Evolutionary conservation across 2,329 filamentous ascomycete genomes (phyloP).

Genomic region (Nemania abortiva): DNA sequence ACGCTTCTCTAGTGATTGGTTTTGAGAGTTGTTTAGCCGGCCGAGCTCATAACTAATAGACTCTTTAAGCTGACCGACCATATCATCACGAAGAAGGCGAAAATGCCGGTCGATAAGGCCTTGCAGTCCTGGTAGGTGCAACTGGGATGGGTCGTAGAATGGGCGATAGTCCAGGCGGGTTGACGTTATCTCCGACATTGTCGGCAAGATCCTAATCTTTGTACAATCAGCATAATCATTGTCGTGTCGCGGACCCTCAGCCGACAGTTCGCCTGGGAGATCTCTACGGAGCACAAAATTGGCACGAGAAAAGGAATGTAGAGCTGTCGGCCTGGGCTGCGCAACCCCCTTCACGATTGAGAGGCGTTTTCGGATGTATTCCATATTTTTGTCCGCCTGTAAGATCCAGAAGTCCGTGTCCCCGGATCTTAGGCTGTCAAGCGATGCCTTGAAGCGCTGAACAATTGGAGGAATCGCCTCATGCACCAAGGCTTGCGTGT

Average conservation of each 20-base stretch:
- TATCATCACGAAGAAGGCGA: constrained; percentile 66
- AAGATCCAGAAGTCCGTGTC: constrained; percentile 24
- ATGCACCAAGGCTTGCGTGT: constrained; percentile 21
- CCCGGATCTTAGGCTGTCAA: constrained; percentile 20
- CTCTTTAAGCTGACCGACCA: constrained; percentile 64
- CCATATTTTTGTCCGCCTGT: constrained; percentile 32
- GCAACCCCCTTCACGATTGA: constrained; percentile 14
- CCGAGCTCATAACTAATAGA: constrained; percentile 9
- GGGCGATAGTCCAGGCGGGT: constrained; percentile 59
- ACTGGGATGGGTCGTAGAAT: constrained; percentile 53
- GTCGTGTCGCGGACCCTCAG: constrained; percentile 38
- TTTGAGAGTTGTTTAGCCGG: constrained; percentile 18
- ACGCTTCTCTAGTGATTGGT: constrained; percentile 41
- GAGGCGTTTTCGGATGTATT: constrained; percentile 34
- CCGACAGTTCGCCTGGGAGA: constrained; percentile 30
- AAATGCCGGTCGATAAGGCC: constrained; percentile 67
- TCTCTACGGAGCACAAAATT: constrained; percentile 25
- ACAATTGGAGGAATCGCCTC: constrained; percentile 23
- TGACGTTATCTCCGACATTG: constrained; percentile 59
- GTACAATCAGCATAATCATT: constrained; percentile 59
- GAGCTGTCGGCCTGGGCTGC: not conserved
- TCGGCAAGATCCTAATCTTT: constrained; percentile 63
- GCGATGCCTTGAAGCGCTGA: constrained; percentile 7
- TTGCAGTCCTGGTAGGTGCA: constrained; percentile 57
- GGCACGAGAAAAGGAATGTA: constrained; percentile 1